A percentile compares a stretch with the other conserved stretches of the same genome.
These are phyloP conservation scores for Rhizomucor miehei DNA, from an alignment of 371 early-diverging fungal species.

Conservation along the genomic window DNA sequence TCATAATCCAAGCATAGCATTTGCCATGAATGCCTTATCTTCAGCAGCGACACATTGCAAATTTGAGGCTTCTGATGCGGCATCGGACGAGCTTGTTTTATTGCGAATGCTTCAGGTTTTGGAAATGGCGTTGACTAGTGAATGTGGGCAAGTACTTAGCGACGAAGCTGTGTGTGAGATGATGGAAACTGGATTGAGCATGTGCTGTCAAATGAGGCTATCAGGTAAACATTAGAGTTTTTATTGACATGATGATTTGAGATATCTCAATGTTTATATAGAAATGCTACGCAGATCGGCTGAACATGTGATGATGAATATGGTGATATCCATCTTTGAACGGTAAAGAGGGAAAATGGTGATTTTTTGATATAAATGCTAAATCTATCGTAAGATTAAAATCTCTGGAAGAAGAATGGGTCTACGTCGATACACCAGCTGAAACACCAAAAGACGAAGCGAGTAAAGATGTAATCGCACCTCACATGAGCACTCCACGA, in stretches of 20 bases:
- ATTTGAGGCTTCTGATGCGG: conserved; percentile 92
- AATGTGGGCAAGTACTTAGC: conserved; percentile 66
- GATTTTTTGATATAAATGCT: not conserved
- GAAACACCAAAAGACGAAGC: conserved; percentile 2
- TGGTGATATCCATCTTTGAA: conserved; percentile 74
- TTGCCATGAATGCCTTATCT: conserved; percentile 71
- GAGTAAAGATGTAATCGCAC: conserved; percentile 10
- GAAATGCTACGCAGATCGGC: conserved; percentile 80
- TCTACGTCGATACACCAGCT: conserved; percentile 32
- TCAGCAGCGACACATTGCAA: conserved; percentile 90
- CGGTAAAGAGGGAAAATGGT: conserved; percentile 29
- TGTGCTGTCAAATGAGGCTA: conserved; percentile 91
- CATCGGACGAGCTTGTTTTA: conserved; percentile 91
- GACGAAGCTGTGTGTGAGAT: conserved; percentile 95
- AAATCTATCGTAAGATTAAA: conserved; percentile 24
- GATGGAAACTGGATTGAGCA: conserved; percentile 93
- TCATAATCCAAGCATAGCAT: conserved; percentile 61
- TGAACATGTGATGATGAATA: conserved; percentile 75
- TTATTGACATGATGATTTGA: not conserved
- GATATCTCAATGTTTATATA: conserved; percentile 15
- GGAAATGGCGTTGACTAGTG: conserved; percentile 64
- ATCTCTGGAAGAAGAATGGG: conserved; percentile 43
- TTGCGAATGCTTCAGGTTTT: conserved; percentile 85
- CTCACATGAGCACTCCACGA: conserved; percentile 43
- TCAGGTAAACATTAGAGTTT: conserved; percentile 61